A percentile compares a stretch with the other conserved stretches of the same genome.
These are phyloP conservation scores for Paradendryphiella salina DNA, from an alignment of 2,329 filamentous ascomycete species.

Conservation along the genomic window DNA sequence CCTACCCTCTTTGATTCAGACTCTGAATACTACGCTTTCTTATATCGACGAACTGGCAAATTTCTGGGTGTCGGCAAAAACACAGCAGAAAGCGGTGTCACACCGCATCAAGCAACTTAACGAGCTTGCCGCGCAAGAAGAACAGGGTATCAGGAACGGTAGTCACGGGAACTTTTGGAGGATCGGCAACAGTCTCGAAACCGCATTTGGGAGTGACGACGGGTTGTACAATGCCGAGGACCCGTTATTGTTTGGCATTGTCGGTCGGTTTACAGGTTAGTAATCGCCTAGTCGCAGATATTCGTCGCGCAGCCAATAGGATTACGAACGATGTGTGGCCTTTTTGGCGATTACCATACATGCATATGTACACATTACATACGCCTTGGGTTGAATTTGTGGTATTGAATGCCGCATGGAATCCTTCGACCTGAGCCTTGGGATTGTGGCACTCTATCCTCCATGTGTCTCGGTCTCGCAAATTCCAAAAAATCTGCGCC, in stretches of 20 bases:
- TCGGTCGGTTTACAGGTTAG: slow-evolving; percentile 29
- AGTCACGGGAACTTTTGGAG: slow-evolving; percentile 44
- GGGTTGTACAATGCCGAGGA: slow-evolving; percentile 47
- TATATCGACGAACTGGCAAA: slow-evolving; percentile 60
- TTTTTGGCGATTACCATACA: neutral
- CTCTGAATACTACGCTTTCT: slow-evolving; percentile 57
- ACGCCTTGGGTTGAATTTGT: neutral
- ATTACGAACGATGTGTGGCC: neutral
- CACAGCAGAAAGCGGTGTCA: slow-evolving; percentile 56
- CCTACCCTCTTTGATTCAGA: slow-evolving; percentile 58
- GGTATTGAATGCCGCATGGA: slow-evolving; percentile 1
- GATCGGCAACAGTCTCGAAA: slow-evolving; percentile 47
- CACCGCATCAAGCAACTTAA: slow-evolving; percentile 52
- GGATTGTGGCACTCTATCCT: neutral
- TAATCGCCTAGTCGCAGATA: slow-evolving; percentile 3
- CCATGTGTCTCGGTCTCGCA: neutral
- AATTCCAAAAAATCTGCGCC: neutral
- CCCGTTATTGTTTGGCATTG: slow-evolving; percentile 35
- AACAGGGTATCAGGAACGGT: slow-evolving; percentile 37
- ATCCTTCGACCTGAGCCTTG: neutral
- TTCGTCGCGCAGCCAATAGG: neutral
- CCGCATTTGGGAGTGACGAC: slow-evolving; percentile 50
- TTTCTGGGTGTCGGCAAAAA: slow-evolving; percentile 63
- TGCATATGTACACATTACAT: neutral
- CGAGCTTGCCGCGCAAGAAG: slow-evolving; percentile 45